Evolutionary conservation across 1,139 yeast species (phyloP).

Genomic region (Yamadazyma dendronema): DNA sequence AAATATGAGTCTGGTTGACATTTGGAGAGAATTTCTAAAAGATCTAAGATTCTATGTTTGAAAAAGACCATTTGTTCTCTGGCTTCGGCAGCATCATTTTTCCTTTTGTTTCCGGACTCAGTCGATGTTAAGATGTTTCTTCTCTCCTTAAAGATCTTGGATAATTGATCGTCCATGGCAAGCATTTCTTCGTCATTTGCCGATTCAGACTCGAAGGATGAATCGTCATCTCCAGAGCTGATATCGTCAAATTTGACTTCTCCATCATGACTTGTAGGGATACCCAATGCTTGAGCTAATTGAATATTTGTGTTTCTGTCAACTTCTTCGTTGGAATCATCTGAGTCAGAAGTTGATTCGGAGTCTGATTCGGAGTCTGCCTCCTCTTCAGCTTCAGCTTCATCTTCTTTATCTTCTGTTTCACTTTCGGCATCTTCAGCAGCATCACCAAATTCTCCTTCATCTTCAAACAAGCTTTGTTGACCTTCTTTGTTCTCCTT

Average conservation of each 20-base stretch:
- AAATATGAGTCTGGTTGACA: conserved; percentile 42
- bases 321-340: conserved; percentile 38
- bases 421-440: conserved; percentile 23
- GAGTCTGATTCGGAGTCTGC: conserved; percentile 28
- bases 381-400: conserved; percentile 28
- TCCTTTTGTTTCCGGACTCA: conserved; percentile 63
- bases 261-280: conserved; percentile 50
- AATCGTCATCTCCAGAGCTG: conserved; percentile 37
- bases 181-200: conserved; percentile 98
- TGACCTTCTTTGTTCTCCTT: conserved; percentile 86
- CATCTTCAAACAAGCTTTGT: conserved; percentile 68
- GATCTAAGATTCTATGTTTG: conserved; percentile 75
- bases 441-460: conserved; percentile 44
- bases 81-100: conserved; percentile 71
- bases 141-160: conserved; percentile 82
- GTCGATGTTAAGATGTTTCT: conserved; percentile 53
- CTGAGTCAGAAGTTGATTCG: conserved; percentile 25
- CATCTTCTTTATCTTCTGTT: conserved; percentile 41
- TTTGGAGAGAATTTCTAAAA: conserved; percentile 62
- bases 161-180: conserved; percentile 84
- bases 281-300: conserved; percentile 74
- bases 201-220: conserved; percentile 65
- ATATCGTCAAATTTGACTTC: conserved; percentile 45
- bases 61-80: conserved; percentile 75
- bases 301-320: conserved; percentile 70